Evolutionary conservation across 1,284 basidiomycete genomes (phyloP).

Genomic region (Ceratobasidium sp.): DNA sequence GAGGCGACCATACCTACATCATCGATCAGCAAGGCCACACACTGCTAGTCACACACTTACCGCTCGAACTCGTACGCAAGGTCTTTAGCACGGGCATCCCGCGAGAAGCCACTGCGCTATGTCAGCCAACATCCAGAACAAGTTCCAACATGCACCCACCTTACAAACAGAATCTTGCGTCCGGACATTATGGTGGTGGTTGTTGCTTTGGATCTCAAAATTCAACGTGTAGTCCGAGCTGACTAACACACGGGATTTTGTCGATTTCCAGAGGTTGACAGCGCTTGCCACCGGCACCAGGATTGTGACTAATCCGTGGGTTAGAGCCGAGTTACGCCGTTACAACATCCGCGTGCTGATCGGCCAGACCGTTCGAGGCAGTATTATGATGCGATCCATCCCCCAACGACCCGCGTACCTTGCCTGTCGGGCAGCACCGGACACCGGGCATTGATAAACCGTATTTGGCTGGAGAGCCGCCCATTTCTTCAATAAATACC

Average conservation of each 20-base stretch:
- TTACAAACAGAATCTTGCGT: constrained; percentile 35
- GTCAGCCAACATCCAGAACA: neutral
- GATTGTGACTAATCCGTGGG: neutral
- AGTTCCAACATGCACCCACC: neutral
- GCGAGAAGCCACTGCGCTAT: constrained; percentile 71
- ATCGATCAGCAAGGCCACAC: constrained; percentile 32
- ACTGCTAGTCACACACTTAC: constrained; percentile 53
- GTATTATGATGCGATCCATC: too few species aligned
- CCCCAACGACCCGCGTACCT: constrained; percentile 13
- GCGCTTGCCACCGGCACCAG: neutral
- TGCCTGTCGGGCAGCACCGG: constrained; percentile 10
- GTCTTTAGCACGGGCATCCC: constrained; percentile 77
- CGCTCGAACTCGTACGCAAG: constrained; percentile 88
- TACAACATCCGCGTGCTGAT: neutral
- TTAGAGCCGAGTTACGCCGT: neutral
- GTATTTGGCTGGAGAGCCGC: neutral
- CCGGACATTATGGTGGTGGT: constrained; percentile 30
- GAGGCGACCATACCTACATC: constrained; percentile 72
- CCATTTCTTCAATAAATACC: neutral
- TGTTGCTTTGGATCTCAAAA: constrained; percentile 6
- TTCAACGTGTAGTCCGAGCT: constrained; percentile 22
- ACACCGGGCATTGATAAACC: neutral
- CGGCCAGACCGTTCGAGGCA: neutral
- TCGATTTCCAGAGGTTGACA: neutral
- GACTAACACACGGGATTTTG: constrained; percentile 3